Evolutionary conservation across 805 yeast genomes (phyloP).

Genomic region (Suhomyces canberraensis): DNA sequence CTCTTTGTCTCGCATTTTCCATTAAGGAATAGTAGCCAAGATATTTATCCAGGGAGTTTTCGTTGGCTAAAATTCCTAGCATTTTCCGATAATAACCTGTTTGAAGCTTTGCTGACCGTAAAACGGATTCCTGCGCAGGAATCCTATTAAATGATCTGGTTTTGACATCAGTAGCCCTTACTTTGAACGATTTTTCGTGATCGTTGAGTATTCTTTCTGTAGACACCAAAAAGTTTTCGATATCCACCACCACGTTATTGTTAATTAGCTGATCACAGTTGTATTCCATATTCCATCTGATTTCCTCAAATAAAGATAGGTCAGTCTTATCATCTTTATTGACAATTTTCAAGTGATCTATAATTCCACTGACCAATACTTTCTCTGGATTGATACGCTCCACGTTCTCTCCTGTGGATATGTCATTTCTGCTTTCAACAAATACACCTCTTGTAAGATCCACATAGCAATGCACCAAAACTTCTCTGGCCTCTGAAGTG

Average conservation of each 20-base stretch:
- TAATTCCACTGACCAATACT: constrained; percentile 59
- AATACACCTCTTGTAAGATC: constrained; percentile 25
- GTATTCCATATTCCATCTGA: constrained; percentile 16
- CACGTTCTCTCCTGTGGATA: not conserved
- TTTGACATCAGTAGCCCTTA: constrained; percentile 50
- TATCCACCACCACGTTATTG: constrained; percentile 24
- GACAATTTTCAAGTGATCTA: constrained; percentile 45
- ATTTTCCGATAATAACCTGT: constrained; percentile 56
- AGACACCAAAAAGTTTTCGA: constrained; percentile 18
- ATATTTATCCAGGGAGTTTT: constrained; percentile 12
- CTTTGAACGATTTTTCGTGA: constrained; percentile 10
- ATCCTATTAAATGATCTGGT: constrained; percentile 45
- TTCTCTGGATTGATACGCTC: constrained; percentile 2
- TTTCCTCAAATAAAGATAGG: constrained; percentile 21
- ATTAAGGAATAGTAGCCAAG: constrained; percentile 42
- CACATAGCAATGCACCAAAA: constrained; percentile 52
- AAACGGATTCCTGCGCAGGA: constrained; percentile 51
- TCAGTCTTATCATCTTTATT: constrained; percentile 13
- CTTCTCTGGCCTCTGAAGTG: constrained; percentile 58
- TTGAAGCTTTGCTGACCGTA: constrained; percentile 53
- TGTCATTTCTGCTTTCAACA: constrained; percentile 4
- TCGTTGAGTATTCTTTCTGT: constrained; percentile 12
- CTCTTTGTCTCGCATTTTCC: constrained; percentile 46
- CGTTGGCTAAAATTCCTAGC: constrained; percentile 33
- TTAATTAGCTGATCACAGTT: constrained; percentile 11